Conservation (phyloP, 768 basidiomycete genomes). For the Imleria badia region DNA sequence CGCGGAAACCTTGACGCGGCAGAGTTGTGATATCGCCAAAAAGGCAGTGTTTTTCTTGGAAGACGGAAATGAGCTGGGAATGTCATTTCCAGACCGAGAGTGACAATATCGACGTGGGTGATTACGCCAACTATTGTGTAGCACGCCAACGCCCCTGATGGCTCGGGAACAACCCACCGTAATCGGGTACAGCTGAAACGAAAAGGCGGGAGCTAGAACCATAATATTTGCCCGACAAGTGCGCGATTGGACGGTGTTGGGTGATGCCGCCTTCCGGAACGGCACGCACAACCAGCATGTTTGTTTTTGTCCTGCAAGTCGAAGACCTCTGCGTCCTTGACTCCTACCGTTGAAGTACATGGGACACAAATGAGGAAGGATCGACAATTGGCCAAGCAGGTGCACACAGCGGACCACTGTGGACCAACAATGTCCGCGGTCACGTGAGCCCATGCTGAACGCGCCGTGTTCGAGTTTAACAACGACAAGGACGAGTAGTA, state of each 20-base stretch:
- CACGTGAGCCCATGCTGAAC: constrained; percentile 25
- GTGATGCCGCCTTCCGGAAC: not conserved
- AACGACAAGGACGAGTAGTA: not conserved
- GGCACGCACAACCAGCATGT: not conserved
- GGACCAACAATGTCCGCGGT: constrained; percentile 23
- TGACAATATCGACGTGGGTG: not conserved
- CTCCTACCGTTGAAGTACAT: too few species aligned
- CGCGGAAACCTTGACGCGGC: not conserved
- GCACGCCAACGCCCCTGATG: constrained; percentile 4
- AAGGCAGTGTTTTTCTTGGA: constrained; percentile 7
- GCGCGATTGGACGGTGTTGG: not conserved
- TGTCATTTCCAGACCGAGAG: not conserved
- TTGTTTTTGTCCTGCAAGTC: too few species aligned
- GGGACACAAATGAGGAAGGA: constrained; percentile 15
- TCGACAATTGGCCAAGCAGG: constrained; percentile 17
- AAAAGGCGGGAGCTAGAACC: not conserved
- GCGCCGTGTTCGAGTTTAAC: constrained; percentile 10
- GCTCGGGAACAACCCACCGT: not conserved
- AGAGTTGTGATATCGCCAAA: not conserved
- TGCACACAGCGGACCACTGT: constrained; percentile 16
- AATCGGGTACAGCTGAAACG: constrained; percentile 17
- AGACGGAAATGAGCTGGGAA: constrained; percentile 1
- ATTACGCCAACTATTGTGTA: too few species aligned
- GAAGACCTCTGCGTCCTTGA: too few species aligned
- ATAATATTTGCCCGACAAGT: not conserved